phyloP scores from a whole-genome alignment of 2,329 filamentous ascomycete species.

The Didymella arachidicola region DNA sequence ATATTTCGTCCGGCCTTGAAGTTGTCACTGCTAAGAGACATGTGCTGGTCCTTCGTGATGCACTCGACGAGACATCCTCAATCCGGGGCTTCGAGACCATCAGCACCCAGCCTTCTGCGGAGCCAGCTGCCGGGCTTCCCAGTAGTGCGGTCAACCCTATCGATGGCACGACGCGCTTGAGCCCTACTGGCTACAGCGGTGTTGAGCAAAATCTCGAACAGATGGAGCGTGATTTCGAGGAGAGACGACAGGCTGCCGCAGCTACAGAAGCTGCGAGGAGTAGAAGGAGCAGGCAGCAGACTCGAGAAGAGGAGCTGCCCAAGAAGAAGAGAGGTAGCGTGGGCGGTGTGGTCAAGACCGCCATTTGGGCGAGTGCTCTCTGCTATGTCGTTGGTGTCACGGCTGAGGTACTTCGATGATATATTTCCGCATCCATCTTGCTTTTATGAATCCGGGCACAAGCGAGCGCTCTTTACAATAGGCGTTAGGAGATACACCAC shows the following conservation, averaged over 20 bases:
- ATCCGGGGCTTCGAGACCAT: constrained; percentile 22
- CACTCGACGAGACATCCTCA: constrained; percentile 15
- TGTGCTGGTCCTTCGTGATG: constrained; percentile 42
- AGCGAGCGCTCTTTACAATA: not conserved
- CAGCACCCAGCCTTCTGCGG: not conserved
- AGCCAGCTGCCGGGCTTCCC: not conserved
- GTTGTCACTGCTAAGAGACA: constrained; percentile 40
- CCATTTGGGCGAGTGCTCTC: constrained; percentile 37
- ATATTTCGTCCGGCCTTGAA: constrained; percentile 38
- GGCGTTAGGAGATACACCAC: constrained; percentile 12
- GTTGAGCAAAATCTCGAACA: constrained; percentile 35
- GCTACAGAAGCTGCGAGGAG: constrained; percentile 6
- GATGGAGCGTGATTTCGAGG: constrained; percentile 33
- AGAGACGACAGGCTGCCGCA: constrained; percentile 33
- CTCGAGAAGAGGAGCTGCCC: constrained; percentile 2
- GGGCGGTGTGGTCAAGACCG: constrained; percentile 40
- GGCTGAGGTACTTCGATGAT: constrained; percentile 33
- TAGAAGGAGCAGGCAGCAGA: constrained; percentile 11
- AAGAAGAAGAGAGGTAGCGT: constrained; percentile 25
- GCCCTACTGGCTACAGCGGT: constrained; percentile 46
- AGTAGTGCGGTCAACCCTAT: constrained; percentile 41
- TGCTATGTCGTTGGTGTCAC: constrained; percentile 47
- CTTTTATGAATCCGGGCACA: not conserved
- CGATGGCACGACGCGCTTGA: constrained; percentile 44
- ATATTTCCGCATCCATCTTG: not conserved